Base-by-base conservation (phyloP, 2,329 filamentous ascomycete species). In the Alternaria consortialis region DNA sequence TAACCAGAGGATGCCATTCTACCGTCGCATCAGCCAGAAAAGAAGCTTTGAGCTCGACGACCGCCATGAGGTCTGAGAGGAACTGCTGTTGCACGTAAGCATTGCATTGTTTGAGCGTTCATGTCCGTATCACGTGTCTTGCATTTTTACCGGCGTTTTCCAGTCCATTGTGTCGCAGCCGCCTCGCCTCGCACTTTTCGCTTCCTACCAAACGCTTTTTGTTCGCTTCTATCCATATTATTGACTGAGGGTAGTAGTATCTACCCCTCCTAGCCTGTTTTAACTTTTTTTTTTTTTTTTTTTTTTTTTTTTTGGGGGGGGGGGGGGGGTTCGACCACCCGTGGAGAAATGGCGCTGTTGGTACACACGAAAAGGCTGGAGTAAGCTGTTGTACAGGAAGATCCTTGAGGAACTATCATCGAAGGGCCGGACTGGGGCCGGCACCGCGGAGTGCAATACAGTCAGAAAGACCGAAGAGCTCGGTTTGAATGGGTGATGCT, bases 21-120 rank as follows among this genome's bases (percentile, higher is more conserved):
- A 77, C 65, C 73, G 75, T 58, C 73, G 75, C 42, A 74, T 77
- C 58, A 77, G 75, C 62, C 70, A 72, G 25, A 79, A 79, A 40
- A 17, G 40, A 53, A 70, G 72, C 58, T 70, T 77, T 43, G 74
- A 76, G 60, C 68, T 79, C 9, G 68, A 75, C 42, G 74, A 78
- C 52, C 71, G 76, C 12, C 76, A 77, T 62, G 55, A 78, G 61
- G 76, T 78, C n/a, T 78, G 64, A 66, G 31, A 9, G 25, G 15
- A 15, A 7, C 42, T 7, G 37, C 40, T 25, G 15, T 51, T 23
- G 23, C 8, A 57, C 61, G 15, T n/a, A 12, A 34, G 50, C 46
- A 62, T 63, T 58, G 53, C 71, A 70, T 73, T 71, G 56, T 71
- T 46, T 36, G 58, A 70, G 64, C 56, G 50, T 63, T 58, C 20